Evolutionary conservation across 805 yeast genomes (phyloP), one percentile per base, ranked within the genome.

Genomic region (Teunomyces funiuensis): DNA sequence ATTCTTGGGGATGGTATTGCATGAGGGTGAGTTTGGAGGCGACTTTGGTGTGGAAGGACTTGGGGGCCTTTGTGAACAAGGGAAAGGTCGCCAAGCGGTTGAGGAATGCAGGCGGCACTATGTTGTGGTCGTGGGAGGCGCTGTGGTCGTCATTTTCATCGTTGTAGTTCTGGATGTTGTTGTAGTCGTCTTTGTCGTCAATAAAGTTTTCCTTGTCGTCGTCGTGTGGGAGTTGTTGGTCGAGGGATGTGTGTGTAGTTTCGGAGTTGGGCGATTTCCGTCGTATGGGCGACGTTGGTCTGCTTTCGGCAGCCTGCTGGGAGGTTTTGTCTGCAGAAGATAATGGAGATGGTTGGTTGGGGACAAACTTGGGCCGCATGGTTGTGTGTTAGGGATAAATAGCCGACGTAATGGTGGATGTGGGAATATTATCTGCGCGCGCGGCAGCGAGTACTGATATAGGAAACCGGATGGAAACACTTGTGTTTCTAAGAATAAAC

Each of bases 1-100:
- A 81, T 45, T 81, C 85, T 50, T 83, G 87, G 0, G 90, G 82
- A 44, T 77, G 80, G 45, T 72, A 79, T 42, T 79, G 84, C 45
- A 82, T 74, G 6, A 83, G 69, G 36, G 75, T 73, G 16, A 85
- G 64, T 40, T 78, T 74, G 23, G 79, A 67, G 0, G 82, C 80
- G 4, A 85, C 71, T 28, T 79, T 80, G 26, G 72, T 63, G 49
- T 80, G 80, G 55, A 85, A 85, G 5, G 82, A 63, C 23, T 69
- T 73, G 7, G 91, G 89, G 0, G 91, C 91, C 39, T 73, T 71
- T 44, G 70, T 72, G 65, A 84, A 83, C 22, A 85, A 67, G 0
- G 88, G 78, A 57, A 84, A 82, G n/a, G 73, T 72, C 37, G 75
- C 66, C 28, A 83, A 64, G 27, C 74, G 65, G 38, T 70, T 73